A percentile compares a stretch with the other conserved stretches of the same genome.
Conservation (phyloP, 306 rosid species). For the Elaeagnus macrophylla region DNA sequence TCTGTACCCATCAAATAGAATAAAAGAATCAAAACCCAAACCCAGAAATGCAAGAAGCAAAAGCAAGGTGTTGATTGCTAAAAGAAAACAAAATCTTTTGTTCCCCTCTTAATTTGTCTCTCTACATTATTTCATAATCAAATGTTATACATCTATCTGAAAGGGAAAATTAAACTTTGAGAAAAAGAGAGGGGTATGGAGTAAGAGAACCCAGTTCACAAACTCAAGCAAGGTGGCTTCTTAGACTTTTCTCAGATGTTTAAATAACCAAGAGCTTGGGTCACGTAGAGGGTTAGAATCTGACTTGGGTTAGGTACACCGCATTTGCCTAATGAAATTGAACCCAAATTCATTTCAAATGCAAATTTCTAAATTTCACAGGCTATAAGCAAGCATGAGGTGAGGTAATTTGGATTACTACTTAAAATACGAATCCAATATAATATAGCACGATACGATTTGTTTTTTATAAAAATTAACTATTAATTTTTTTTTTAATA, state of each 20-base stretch:
- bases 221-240: slow-evolving; percentile 33
- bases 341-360: slow-evolving; percentile 53
- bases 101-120: slow-evolving; percentile 14
- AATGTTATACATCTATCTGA: slow-evolving; percentile 7
- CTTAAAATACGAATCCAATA: too few species aligned
- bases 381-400: too few species aligned
- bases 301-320: slow-evolving; percentile 55
- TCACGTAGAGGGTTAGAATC: slow-evolving; percentile 35
- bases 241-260: slow-evolving; percentile 21
- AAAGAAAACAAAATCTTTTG: background rate
- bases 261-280: slow-evolving; percentile 39
- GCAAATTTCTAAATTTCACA: slow-evolving; percentile 26
- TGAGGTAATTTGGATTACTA: too few species aligned
- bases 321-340: slow-evolving; percentile 38
- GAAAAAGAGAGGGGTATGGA: background rate
- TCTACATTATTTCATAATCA: slow-evolving; percentile 37
- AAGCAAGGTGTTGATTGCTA: slow-evolving; percentile 12
- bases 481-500: slow-evolving; percentile 1
- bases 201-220: slow-evolving; percentile 36
- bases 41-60: slow-evolving; percentile 1
- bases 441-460: slow-evolving; percentile 20
- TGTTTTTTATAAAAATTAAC: slow-evolving; percentile 40
- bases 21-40: slow-evolving; percentile 11
- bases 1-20: slow-evolving; percentile 42
- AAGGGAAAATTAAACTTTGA: slow-evolving; percentile 14